Conservation (phyloP, 2,329 filamentous ascomycete genomes). For the Zymoseptoria crescenta region DNA sequence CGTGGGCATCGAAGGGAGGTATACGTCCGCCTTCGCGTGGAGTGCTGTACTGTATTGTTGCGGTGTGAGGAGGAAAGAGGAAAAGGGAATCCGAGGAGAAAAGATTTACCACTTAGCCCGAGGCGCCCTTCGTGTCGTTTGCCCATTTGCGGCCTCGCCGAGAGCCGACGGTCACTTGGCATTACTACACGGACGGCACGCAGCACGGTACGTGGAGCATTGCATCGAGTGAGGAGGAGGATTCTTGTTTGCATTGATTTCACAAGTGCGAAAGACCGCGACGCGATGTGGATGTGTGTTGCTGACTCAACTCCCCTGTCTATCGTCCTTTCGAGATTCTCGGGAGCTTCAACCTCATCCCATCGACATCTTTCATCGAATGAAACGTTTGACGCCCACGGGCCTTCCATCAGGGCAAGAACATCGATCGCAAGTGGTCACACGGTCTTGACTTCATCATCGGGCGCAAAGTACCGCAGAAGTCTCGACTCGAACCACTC, state of each 20-base stretch:
- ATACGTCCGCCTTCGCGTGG: background rate
- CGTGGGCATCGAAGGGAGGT: background rate
- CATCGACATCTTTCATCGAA: too few species aligned
- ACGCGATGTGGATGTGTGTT: background rate
- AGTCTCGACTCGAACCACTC: slow-evolving; percentile 10
- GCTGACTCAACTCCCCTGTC: background rate
- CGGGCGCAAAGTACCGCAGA: slow-evolving; percentile 8
- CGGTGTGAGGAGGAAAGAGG: background rate
- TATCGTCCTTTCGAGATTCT: background rate
- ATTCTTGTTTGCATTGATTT: background rate
- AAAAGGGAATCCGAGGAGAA: background rate
- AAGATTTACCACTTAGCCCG: background rate
- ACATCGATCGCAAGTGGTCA: background rate
- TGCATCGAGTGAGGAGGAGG: too few species aligned
- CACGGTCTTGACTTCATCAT: background rate
- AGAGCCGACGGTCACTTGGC: background rate
- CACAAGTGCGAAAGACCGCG: background rate
- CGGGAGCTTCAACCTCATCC: background rate
- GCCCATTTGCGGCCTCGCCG: too few species aligned
- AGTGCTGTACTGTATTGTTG: background rate
- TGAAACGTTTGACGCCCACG: too few species aligned
- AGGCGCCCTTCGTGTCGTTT: background rate
- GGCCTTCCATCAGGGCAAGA: background rate
- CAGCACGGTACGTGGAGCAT: background rate
- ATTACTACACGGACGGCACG: background rate